These are phyloP conservation scores for Fusarium decemcellulare DNA, from an alignment of 2,329 filamentous ascomycete species.

Conservation along the genomic window DNA sequence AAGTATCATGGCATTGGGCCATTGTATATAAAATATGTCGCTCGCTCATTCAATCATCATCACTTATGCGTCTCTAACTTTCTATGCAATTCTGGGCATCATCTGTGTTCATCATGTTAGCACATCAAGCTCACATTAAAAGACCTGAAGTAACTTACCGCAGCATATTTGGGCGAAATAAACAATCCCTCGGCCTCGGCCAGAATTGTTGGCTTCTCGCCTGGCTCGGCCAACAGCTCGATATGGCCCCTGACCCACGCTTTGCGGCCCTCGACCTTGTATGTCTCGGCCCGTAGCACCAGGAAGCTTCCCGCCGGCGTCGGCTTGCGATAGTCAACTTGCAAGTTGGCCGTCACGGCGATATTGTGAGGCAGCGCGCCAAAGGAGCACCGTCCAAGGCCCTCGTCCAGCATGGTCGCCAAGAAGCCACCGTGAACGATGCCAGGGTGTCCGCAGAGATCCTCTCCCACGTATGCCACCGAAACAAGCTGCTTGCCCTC, in stretches of 20 bases:
- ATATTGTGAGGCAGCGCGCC: conserved; percentile 88
- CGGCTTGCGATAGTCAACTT: conserved; percentile 85
- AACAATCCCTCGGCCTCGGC: conserved; percentile 91
- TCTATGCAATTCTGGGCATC: conserved; percentile 50
- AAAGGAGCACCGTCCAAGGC: conserved; percentile 89
- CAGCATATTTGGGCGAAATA: conserved; percentile 87
- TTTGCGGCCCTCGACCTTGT: conserved; percentile 91
- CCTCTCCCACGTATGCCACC: conserved; percentile 82
- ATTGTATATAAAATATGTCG: conserved; percentile 23
- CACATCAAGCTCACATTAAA: not conserved
- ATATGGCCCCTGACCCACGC: conserved; percentile 93
- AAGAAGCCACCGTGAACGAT: conserved; percentile 92
- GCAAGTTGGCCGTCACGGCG: conserved; percentile 88
- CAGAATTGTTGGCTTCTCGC: conserved; percentile 75
- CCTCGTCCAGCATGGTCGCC: conserved; percentile 94
- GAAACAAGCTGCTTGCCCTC: conserved; percentile 78
- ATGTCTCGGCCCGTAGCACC: conserved; percentile 84
- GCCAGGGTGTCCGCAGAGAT: conserved; percentile 90
- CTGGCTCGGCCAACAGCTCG: conserved; percentile 78
- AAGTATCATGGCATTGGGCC: conserved; percentile 13
- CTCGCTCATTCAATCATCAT: conserved; percentile 30
- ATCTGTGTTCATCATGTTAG: conserved; percentile 43
- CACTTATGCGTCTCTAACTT: conserved; percentile 19
- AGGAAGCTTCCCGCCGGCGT: conserved; percentile 82
- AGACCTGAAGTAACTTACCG: conserved; percentile 64